Percentiles rank a stretch among this genome's conserved stretches.
phyloP scores from a whole-genome alignment of 1,139 yeast genomes.

The Yamadazyma atlantica region DNA sequence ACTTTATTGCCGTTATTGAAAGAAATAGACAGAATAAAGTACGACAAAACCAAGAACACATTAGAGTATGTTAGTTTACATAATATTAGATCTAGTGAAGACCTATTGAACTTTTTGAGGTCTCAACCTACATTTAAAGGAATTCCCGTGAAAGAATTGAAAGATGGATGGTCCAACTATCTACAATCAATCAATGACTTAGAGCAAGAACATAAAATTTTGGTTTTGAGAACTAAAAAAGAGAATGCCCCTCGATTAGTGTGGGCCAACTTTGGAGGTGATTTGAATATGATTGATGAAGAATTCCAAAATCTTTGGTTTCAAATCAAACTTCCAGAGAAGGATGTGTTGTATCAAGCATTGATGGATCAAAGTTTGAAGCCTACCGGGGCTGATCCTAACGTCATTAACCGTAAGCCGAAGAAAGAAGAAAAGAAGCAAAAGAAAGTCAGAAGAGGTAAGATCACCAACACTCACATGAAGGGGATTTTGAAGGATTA shows the following conservation, averaged over 20 bases:
- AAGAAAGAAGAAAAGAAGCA: slow-evolving; percentile 70
- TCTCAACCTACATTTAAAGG: slow-evolving; percentile 89
- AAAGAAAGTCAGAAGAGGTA: slow-evolving; percentile 89
- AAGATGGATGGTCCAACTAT: slow-evolving; percentile 98
- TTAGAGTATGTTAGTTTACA: slow-evolving; percentile 86
- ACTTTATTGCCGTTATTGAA: slow-evolving; percentile 67
- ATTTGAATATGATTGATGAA: slow-evolving; percentile 72
- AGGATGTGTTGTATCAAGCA: slow-evolving; percentile 71
- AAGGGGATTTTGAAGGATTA: slow-evolving; percentile 92
- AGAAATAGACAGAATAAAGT: slow-evolving; percentile 74
- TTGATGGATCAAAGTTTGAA: slow-evolving; percentile 83
- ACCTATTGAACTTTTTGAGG: slow-evolving; percentile 69
- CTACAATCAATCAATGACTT: slow-evolving; percentile 71
- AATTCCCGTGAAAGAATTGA: slow-evolving; percentile 79
- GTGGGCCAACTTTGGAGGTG: slow-evolving; percentile 86
- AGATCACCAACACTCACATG: slow-evolving; percentile 95
- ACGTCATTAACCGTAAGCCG: slow-evolving; percentile 67
- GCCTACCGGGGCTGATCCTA: slow-evolving; percentile 98
- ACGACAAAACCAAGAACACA: slow-evolving; percentile 57
- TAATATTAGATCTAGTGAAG: slow-evolving; percentile 80
- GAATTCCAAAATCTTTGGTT: slow-evolving; percentile 86
- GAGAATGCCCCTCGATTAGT: slow-evolving; percentile 87
- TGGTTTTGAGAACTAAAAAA: slow-evolving; percentile 86
- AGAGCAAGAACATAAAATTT: slow-evolving; percentile 71
- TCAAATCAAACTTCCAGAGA: slow-evolving; percentile 72